Percentiles rank a stretch among this genome's conserved stretches.
Evolutionary conservation across 176 grass and related monocot species (phyloP).

Genomic region (Avena eriantha): DNA sequence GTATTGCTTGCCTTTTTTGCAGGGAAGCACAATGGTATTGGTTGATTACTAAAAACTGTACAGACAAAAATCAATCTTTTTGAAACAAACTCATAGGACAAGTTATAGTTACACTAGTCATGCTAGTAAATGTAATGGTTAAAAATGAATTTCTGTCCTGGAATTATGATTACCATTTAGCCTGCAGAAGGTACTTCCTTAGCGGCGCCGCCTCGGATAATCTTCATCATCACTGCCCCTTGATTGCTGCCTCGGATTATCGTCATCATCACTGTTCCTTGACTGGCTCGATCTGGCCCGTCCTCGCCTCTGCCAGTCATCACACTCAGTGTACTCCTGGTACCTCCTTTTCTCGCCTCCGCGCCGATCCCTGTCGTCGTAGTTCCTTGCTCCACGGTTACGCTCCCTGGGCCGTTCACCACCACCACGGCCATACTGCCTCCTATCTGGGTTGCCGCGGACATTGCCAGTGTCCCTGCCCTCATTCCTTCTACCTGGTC

Average conservation of each 20-base stretch:
- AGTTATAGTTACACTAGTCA: not conserved
- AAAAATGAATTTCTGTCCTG: not conserved
- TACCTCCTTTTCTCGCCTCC: conserved; percentile 34
- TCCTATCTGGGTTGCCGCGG: conserved; percentile 20
- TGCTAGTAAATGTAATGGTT: not conserved
- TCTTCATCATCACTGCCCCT: conserved; percentile 45
- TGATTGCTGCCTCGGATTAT: conserved; percentile 45
- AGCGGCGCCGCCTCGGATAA: conserved; percentile 24
- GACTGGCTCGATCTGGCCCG: conserved; percentile 42
- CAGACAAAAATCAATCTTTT: not conserved
- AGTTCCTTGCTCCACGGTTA: conserved; percentile 33
- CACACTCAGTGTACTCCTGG: conserved; percentile 38
- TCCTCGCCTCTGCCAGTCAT: conserved; percentile 43
- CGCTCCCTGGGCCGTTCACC: conserved; percentile 3
- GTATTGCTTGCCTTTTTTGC: not conserved
- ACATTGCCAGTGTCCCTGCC: conserved; percentile 40
- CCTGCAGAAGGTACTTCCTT: conserved; percentile 10
- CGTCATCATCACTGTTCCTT: conserved; percentile 43
- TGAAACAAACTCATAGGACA: not conserved
- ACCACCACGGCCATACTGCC: conserved; percentile 20
- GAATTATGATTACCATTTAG: conserved; percentile 48
- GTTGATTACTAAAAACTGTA: conserved; percentile 17
- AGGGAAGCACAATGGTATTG: not conserved
- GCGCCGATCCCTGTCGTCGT: conserved; percentile 41
- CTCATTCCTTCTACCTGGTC: conserved; percentile 30